Evolutionary conservation across 2,329 filamentous ascomycete species (phyloP).

Genomic region (Fonsecaea erecta): DNA sequence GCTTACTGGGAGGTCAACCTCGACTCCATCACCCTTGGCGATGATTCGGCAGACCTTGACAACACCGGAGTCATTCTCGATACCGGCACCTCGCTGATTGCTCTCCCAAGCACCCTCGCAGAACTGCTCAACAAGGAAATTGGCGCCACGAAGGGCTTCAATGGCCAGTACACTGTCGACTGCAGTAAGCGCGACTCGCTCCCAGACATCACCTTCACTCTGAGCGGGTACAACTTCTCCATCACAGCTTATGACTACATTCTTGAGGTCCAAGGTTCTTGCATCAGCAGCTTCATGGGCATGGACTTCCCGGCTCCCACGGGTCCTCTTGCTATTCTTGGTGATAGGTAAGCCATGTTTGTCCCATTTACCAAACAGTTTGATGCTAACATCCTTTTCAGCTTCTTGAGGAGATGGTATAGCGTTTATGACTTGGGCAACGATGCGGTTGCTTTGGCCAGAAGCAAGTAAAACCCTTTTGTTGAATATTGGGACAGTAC

Average conservation of each 20-base stretch:
- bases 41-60: constrained; percentile 84
- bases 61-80: constrained; percentile 96
- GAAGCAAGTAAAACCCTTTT: constrained; percentile 66
- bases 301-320: constrained; percentile 88
- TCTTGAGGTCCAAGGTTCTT: constrained; percentile 90
- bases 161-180: constrained; percentile 94
- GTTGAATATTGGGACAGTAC: not conserved
- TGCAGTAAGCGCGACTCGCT: constrained; percentile 81
- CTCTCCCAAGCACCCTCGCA: constrained; percentile 85
- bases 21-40: constrained; percentile 85
- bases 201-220: constrained; percentile 88
- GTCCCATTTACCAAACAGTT: not conserved
- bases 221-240: constrained; percentile 90
- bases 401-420: constrained; percentile 60
- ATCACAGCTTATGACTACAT: constrained; percentile 92
- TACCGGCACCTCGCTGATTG: constrained; percentile 97
- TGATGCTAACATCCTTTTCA: constrained; percentile 33
- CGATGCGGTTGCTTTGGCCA: constrained; percentile 84
- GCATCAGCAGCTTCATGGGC: constrained; percentile 96
- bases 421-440: constrained; percentile 85
- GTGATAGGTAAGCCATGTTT: constrained; percentile 69
- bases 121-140: constrained; percentile 98
- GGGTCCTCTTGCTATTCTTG: constrained; percentile 91
- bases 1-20: constrained; percentile 99
- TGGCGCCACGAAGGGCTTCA: constrained; percentile 96